Conservation (phyloP, 2,329 filamentous ascomycete genomes). For the Blastomyces silverae region DNA sequence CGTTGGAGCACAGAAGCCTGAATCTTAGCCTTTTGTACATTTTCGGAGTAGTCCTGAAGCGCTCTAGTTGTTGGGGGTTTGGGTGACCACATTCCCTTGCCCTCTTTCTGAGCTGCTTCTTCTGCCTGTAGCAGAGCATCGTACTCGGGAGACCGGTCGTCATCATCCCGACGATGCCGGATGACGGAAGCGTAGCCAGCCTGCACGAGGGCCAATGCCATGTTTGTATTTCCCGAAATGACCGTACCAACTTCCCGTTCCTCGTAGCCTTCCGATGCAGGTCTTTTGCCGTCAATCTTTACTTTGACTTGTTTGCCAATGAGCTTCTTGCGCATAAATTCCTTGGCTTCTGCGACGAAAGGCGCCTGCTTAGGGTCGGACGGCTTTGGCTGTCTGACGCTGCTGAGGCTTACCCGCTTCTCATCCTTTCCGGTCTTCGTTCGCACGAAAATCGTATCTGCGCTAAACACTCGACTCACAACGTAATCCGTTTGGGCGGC, state of each 20-base stretch:
- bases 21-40: constrained; percentile 88
- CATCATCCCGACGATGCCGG: constrained; percentile 88
- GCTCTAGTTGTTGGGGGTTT: constrained; percentile 80
- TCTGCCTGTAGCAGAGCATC: constrained; percentile 52
- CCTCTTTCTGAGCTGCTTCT: constrained; percentile 66
- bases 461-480: constrained; percentile 77
- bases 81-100: constrained; percentile 90
- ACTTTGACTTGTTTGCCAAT: constrained; percentile 95
- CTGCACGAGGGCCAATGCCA: constrained; percentile 79
- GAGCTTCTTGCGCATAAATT: constrained; percentile 84
- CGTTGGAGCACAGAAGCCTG: constrained; percentile 80
- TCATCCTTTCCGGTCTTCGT: constrained; percentile 71
- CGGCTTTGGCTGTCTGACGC: constrained; percentile 84
- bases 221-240: constrained; percentile 74
- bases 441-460: constrained; percentile 80
- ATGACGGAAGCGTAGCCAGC: constrained; percentile 91
- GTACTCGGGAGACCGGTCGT: constrained; percentile 88
- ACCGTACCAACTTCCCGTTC: constrained; percentile 92
- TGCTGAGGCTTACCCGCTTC: constrained; percentile 87
- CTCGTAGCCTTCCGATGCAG: constrained; percentile 83
- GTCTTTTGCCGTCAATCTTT: constrained; percentile 81
- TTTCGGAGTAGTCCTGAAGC: constrained; percentile 84
- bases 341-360: constrained; percentile 89
- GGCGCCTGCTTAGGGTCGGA: constrained; percentile 80
- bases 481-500: constrained; percentile 67